Percentiles rank a stretch among this genome's conserved stretches.
These are phyloP conservation scores for Pilasporangium apinafurcum DNA, from an alignment of 352 stramenopile genomes.

Conservation along the genomic window DNA sequence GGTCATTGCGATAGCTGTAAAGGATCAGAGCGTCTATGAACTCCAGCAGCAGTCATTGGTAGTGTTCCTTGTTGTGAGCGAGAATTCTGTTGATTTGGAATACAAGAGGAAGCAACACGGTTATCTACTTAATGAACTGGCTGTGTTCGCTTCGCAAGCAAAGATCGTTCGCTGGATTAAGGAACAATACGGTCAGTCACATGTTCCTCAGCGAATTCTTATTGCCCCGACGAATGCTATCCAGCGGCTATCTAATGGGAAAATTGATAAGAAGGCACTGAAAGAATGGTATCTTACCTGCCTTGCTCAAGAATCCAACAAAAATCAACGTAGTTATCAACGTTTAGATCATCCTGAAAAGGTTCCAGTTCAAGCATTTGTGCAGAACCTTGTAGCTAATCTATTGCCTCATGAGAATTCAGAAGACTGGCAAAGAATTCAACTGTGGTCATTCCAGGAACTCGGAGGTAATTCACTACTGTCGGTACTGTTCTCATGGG, in stretches of 20 bases:
- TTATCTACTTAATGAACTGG: background rate
- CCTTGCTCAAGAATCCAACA: background rate
- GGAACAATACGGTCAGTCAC: slow-evolving; percentile 17
- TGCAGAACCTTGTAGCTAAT: slow-evolving; percentile 1
- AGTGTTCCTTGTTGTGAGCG: background rate
- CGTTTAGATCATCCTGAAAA: too few relatives aligned
- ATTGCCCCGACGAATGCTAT: slow-evolving; percentile 7
- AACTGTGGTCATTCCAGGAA: slow-evolving; percentile 20
- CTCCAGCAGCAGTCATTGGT: slow-evolving; percentile 3
- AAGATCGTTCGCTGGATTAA: slow-evolving; percentile 20
- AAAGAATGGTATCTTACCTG: slow-evolving; percentile 6
- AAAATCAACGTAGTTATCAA: background rate
- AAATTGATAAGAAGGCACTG: slow-evolving; percentile 26
- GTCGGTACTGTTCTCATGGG: slow-evolving; percentile 36
- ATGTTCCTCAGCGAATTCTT: slow-evolving; percentile 19
- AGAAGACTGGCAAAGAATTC: background rate
- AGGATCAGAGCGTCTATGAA: background rate
- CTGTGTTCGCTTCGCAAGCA: slow-evolving; percentile 6
- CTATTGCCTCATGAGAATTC: background rate
- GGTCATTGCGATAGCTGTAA: background rate
- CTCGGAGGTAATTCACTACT: slow-evolving; percentile 49
- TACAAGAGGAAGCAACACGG: background rate
- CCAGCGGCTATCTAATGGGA: slow-evolving; percentile 23
- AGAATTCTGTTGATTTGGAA: background rate
- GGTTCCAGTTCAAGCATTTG: background rate